A percentile compares a stretch with the other conserved stretches of the same genome.
phyloP scores from a whole-genome alignment of 768 basidiomycete genomes.

The Rhizopogon rudus region DNA sequence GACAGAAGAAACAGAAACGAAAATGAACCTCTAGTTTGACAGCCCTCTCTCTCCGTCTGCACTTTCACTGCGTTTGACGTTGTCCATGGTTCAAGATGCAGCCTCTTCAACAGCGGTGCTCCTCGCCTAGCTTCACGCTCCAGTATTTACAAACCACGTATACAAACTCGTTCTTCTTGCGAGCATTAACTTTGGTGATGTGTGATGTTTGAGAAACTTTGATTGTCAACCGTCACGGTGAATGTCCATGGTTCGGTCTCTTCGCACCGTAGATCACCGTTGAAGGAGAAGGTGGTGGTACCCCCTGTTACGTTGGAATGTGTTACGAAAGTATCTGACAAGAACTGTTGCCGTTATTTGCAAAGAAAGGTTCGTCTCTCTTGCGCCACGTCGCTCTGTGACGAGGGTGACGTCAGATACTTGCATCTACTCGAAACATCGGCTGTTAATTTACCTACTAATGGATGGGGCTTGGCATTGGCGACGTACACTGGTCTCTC shows the following conservation, averaged over 20 bases:
- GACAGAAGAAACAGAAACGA: neutral
- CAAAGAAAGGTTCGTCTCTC: constrained; percentile 22
- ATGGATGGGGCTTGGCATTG: no score
- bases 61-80: constrained; percentile 58
- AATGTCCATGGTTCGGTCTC: constrained; percentile 43
- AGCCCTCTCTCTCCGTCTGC: constrained; percentile 73
- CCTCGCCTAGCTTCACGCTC: constrained; percentile 91
- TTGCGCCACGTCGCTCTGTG: no score
- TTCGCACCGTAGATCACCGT: constrained; percentile 50
- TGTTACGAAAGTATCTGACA: constrained; percentile 37
- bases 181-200: constrained; percentile 58
- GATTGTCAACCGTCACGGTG: constrained; percentile 36
- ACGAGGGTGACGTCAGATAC: no score
- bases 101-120: constrained; percentile 85
- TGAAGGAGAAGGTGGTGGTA: constrained; percentile 37
- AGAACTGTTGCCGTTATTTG: no score
- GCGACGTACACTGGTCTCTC: no score
- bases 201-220: constrained; percentile 17
- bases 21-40: constrained; percentile 73
- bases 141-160: constrained; percentile 84
- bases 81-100: constrained; percentile 98
- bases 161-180: constrained; percentile 76
- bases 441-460: no score
- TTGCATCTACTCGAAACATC: no score
- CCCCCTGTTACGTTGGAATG: constrained; percentile 34